These are phyloP conservation scores for Gentiana macrophylla DNA, from an alignment of 257 asterid genomes.

Conservation along the genomic window DNA sequence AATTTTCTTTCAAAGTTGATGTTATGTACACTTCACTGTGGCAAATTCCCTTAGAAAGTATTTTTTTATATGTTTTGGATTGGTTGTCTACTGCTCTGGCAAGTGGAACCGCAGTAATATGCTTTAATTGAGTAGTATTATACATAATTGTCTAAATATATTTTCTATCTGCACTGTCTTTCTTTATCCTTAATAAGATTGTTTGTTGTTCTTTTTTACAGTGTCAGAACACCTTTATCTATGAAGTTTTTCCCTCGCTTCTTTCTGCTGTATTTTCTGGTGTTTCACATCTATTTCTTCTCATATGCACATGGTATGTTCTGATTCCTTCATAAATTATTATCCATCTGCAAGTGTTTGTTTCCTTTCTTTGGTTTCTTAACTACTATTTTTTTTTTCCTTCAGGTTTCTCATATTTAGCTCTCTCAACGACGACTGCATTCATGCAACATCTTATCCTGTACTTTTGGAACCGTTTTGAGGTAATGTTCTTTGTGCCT, in stretches of 20 bases:
- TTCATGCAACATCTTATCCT: constrained; percentile 96
- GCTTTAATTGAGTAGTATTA: no score
- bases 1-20: no score
- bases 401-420: constrained; percentile 92
- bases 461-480: constrained; percentile 97
- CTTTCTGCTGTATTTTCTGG: constrained; percentile 93
- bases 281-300: constrained; percentile 93
- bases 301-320: constrained; percentile 81
- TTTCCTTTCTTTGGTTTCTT: background rate
- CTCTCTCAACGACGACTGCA: constrained; percentile 92
- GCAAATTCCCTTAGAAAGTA: no score
- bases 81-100: no score
- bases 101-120: no score
- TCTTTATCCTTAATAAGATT: no score
- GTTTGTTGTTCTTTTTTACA: constrained; percentile 34
- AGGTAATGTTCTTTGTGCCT: constrained; percentile 35
- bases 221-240: constrained; percentile 97
- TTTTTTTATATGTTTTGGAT: no score
- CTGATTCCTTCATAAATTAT: background rate
- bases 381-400: background rate
- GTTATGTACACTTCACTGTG: no score
- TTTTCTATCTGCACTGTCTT: no score
- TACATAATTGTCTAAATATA: no score
- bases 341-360: background rate
- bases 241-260: constrained; percentile 99